phyloP scores from a whole-genome alignment of 805 yeast species.

The Wickerhamiella dianesei region DNA sequence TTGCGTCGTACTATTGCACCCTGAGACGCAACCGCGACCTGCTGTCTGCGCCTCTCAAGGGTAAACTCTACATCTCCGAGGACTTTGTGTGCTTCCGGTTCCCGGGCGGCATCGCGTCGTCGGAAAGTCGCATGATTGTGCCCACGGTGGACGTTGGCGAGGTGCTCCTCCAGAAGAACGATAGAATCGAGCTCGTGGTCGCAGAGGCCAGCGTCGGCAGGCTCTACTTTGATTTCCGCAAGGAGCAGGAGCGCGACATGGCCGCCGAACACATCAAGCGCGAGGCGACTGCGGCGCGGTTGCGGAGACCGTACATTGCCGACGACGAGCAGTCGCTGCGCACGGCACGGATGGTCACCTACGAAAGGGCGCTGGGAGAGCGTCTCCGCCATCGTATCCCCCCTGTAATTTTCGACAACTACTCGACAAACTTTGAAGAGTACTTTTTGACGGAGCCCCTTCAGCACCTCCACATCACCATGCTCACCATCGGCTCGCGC shows the following conservation, averaged over 20 bases:
- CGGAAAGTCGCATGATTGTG: constrained; percentile 64
- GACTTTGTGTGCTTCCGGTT: constrained; percentile 68
- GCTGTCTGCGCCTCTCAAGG: constrained; percentile 23
- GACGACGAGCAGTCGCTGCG: constrained; percentile 7
- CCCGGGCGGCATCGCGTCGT: constrained; percentile 56
- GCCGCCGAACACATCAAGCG: background rate
- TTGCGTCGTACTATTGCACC: constrained; percentile 33
- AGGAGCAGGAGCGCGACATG: background rate
- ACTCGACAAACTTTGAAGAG: constrained; percentile 10
- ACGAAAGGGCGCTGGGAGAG: constrained; percentile 12
- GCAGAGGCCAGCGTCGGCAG: background rate
- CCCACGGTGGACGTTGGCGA: constrained; percentile 65
- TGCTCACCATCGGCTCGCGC: constrained; percentile 83
- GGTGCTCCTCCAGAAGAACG: constrained; percentile 41
- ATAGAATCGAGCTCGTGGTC: background rate
- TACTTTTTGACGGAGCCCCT: constrained; percentile 34
- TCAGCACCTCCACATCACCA: constrained; percentile 43
- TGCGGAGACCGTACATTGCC: background rate
- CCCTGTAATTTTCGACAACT: constrained; percentile 19
- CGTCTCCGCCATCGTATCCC: constrained; percentile 13
- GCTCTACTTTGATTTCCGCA: background rate
- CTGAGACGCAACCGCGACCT: constrained; percentile 26
- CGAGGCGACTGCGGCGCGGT: background rate
- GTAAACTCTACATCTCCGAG: constrained; percentile 63
- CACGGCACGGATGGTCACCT: constrained; percentile 16